A percentile compares a stretch with the other conserved stretches of the same genome.
Conservation (phyloP, 192 early-diverging fungal genomes). For the Pilaira anomala region DNA sequence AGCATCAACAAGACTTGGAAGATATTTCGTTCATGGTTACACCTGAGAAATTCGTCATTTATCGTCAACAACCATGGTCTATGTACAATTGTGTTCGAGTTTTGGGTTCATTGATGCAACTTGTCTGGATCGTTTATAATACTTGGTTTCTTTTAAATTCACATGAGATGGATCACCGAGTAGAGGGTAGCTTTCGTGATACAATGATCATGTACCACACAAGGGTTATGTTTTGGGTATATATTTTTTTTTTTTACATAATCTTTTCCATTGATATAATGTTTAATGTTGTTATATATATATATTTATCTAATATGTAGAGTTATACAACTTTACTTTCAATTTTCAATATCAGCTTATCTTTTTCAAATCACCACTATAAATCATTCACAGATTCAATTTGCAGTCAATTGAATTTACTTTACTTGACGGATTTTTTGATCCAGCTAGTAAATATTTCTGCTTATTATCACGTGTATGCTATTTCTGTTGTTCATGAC, state of each 20-base stretch:
- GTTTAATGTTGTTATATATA: neutral
- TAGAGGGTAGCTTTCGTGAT: slow-evolving; percentile 1
- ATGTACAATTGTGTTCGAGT: too few species aligned
- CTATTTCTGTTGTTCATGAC: neutral
- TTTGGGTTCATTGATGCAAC: too few species aligned
- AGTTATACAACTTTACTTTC: neutral
- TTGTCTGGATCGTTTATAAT: too few species aligned
- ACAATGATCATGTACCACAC: neutral
- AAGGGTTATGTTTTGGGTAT: slow-evolving; percentile 6
- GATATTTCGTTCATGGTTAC: too few species aligned
- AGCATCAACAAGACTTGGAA: too few species aligned
- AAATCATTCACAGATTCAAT: slow-evolving; percentile 6
- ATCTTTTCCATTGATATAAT: too few species aligned
- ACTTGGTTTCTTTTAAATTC: too few species aligned
- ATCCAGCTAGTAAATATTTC: slow-evolving; percentile 15
- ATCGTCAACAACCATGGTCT: too few species aligned
- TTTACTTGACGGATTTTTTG: slow-evolving; percentile 4
- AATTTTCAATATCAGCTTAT: neutral
- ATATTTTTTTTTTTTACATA: neutral
- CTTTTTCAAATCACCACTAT: neutral
- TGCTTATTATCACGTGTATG: slow-evolving; percentile 23
- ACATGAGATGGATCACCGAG: neutral
- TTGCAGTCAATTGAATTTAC: slow-evolving; percentile 17
- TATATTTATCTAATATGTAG: neutral
- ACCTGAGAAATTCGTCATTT: too few species aligned